These are phyloP conservation scores for Lactarius quietus DNA, from an alignment of 768 basidiomycete species.

Conservation along the genomic window DNA sequence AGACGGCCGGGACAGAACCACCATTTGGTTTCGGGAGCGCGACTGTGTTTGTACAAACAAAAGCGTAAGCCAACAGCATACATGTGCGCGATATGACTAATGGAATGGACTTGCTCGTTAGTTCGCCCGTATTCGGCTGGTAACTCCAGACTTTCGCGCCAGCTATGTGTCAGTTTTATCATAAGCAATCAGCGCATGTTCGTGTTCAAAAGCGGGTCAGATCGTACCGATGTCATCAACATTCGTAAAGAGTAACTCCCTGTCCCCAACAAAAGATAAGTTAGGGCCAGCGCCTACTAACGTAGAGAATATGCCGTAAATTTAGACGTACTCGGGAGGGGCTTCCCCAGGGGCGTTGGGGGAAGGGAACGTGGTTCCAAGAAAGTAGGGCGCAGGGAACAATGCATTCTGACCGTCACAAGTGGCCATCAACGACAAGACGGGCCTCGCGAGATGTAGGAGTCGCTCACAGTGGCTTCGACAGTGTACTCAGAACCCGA, in stretches of 20 bases:
- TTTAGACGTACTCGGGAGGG: not conserved
- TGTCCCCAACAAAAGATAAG: not conserved
- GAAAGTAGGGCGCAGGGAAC: not conserved
- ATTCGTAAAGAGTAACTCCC: not conserved
- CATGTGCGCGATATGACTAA: too few relatives aligned
- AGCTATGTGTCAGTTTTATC: not conserved
- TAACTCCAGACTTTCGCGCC: conserved; percentile 7
- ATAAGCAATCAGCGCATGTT: not conserved
- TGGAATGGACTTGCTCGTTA: conserved; percentile 9
- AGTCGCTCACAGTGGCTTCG: not conserved
- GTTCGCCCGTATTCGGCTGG: not conserved
- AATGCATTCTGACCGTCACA: not conserved
- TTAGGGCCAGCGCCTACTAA: not conserved
- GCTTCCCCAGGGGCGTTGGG: not conserved
- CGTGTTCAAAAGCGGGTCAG: not conserved
- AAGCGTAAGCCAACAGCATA: not conserved
- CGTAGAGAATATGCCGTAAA: not conserved
- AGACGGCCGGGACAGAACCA: not conserved
- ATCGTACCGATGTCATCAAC: not conserved
- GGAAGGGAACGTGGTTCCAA: conserved; percentile 4
- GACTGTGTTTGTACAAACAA: not conserved
- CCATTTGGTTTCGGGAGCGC: not conserved
- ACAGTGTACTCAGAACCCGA: not conserved
- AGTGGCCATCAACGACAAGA: not conserved
- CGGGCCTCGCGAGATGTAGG: not conserved